Conservation (phyloP, 2,329 filamentous ascomycete genomes). For the Chrysoporthe deuterocubensis region DNA sequence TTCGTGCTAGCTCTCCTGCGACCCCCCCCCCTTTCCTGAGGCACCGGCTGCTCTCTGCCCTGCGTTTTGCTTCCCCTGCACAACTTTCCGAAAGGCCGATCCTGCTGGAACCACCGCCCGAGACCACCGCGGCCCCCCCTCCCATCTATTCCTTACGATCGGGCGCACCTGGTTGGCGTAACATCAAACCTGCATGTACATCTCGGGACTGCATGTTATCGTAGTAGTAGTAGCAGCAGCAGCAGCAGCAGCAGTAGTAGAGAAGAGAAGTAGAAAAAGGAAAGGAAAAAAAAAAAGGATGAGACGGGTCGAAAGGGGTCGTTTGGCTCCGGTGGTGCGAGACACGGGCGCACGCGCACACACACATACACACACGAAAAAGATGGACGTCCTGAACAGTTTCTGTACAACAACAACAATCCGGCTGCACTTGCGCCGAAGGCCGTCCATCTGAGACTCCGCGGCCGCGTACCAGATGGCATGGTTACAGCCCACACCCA, state of each 20-base stretch:
- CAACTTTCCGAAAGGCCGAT: background rate
- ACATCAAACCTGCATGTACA: constrained; percentile 4
- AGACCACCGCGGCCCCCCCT: background rate
- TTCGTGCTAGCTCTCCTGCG: no score
- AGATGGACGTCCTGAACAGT: no score
- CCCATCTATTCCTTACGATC: background rate
- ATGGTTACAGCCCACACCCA: no score
- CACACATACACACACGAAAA: background rate
- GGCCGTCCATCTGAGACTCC: no score
- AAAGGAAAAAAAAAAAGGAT: background rate
- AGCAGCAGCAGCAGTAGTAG: no score
- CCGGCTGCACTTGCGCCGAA: no score
- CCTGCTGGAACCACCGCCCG: background rate
- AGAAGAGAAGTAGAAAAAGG: no score
- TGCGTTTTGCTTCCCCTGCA: no score
- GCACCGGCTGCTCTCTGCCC: no score
- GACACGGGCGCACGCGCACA: background rate
- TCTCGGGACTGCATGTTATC: background rate
- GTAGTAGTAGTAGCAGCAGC: background rate
- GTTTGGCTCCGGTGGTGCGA: background rate
- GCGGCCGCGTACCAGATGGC: no score
- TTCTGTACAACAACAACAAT: no score
- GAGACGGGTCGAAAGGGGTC: background rate
- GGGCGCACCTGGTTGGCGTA: background rate
- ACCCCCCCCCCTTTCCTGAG: no score